A percentile compares a stretch with the other conserved stretches of the same genome.
phyloP scores from a whole-genome alignment of 306 rosid species.

The Cicer judaicum region DNA sequence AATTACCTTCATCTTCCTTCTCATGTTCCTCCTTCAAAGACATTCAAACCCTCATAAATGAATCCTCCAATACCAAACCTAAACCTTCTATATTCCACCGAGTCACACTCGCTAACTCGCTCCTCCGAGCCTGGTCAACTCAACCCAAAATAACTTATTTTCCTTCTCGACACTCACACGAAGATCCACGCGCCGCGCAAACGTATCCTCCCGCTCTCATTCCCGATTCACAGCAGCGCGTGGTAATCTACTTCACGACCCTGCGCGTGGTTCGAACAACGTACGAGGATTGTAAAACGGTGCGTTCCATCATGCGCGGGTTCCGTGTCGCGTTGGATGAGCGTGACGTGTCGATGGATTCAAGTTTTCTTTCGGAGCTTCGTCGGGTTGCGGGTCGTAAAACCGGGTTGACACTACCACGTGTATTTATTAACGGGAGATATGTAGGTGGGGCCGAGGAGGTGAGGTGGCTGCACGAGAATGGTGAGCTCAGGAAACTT shows the following conservation, averaged over 20 bases:
- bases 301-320: conserved; percentile 75
- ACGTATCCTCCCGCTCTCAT: conserved; percentile 30
- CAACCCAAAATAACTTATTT: conserved; percentile 39
- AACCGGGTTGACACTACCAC: conserved; percentile 57
- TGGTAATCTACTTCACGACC: conserved; percentile 88
- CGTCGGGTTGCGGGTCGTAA: conserved; percentile 61
- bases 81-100: conserved; percentile 78
- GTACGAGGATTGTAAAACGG: conserved; percentile 79
- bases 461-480: conserved; percentile 71
- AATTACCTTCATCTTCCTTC: conserved; percentile 73
- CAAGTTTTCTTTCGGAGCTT: conserved; percentile 67
- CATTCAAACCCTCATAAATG: conserved; percentile 74
- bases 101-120: conserved; percentile 71
- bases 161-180: conserved; percentile 18
- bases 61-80: conserved; percentile 43
- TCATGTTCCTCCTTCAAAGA: conserved; percentile 89
- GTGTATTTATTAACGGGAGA: conserved; percentile 82
- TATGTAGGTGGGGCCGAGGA: conserved; percentile 91
- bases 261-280: conserved; percentile 84
- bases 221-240: conserved; percentile 69
- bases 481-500: conserved; percentile 87
- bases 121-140: conserved; percentile 53
- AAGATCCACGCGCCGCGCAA: conserved; percentile 46
- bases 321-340: conserved; percentile 77
- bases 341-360: conserved; percentile 91